Base-by-base conservation (phyloP, 192 early-diverging fungal genomes). In the Linnemannia zychae region DNA sequence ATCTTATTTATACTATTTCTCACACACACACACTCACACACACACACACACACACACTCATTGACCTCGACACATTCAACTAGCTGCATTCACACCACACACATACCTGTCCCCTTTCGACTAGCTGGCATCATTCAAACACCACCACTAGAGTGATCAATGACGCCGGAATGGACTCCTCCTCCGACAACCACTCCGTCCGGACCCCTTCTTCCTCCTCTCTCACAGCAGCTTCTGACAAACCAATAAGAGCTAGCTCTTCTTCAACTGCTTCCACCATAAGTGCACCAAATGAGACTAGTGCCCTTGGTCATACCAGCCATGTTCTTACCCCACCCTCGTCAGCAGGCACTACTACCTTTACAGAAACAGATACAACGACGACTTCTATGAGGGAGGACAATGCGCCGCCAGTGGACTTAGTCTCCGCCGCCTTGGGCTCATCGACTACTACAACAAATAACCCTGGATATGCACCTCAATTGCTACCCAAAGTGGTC, bases 101-200 rank as follows among this genome's bases (percentile, higher is more conserved):
- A 57, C 52, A 57, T 57, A 57, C 24, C 24, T 15, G 12, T 11
- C 57, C 52, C 52, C n/a, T 57, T 24, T 57, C 52, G 22, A 63
- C 28, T 28, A 63, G 57, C 48, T 49, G 48, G 24, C 57, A 31
- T 63, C 57, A 63, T 63, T 31, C n/a, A 24, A 63, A 63, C 57
- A 63, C 57, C 24, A 24, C 57, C 1, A 63, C 53, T 22, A 44
- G 57, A 28, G 57, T 63, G 28, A 63, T 63, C 57, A 70, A 78
- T 78, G 76, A 47, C 76, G 36, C 76, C 48, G 46, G 48, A 50
- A 78, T 78, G 76, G 68, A 70, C 52, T 31, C 44, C 75, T 37
- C 24, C 75, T 67, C 44, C 60, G 4, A 20, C 40, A 38, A 67
- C 48, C 74, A 38, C 33, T 57, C 46, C 22, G 40, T 76, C 75